Conservation (phyloP, 1,284 basidiomycete genomes). For the Filobasidium uniguttulatum region DNA sequence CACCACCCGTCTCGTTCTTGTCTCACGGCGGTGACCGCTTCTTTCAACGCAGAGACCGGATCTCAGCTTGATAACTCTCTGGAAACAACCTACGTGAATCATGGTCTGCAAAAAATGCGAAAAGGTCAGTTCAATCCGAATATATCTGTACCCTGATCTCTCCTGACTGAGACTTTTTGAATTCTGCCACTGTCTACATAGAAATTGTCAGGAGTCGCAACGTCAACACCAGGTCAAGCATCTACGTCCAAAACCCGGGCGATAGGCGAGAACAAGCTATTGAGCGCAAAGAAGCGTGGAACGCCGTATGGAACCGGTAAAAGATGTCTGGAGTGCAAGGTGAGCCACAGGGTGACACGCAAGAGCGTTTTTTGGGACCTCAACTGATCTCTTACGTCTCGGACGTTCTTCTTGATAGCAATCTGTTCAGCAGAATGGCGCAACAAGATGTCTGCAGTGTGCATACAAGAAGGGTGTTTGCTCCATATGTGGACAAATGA, state of each 20-base stretch:
- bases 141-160: background rate
- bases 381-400: background rate
- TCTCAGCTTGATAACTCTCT: too few relatives aligned
- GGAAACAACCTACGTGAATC: too few relatives aligned
- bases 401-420: background rate
- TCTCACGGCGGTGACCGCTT: too few relatives aligned
- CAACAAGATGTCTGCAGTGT: conserved; percentile 36
- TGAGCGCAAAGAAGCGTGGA: conserved; percentile 25
- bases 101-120: conserved; percentile 40
- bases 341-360: conserved; percentile 18
- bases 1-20: too few relatives aligned
- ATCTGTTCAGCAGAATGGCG: conserved; percentile 29
- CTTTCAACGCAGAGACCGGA: too few relatives aligned
- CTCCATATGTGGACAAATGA: conserved; percentile 34
- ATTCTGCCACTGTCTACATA: conserved; percentile 17
- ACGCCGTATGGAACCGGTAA: conserved; percentile 29
- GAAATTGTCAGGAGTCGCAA: conserved; percentile 33
- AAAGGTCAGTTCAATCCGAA: conserved; percentile 19
- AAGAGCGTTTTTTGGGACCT: background rate
- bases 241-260: conserved; percentile 31
- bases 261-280: conserved; percentile 38
- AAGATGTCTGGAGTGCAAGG: conserved; percentile 38
- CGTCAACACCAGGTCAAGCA: conserved; percentile 32
- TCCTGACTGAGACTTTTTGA: background rate
- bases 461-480: conserved; percentile 37